Conservation (phyloP, 441 rosid genomes). For the Gossypium aridum region DNA sequence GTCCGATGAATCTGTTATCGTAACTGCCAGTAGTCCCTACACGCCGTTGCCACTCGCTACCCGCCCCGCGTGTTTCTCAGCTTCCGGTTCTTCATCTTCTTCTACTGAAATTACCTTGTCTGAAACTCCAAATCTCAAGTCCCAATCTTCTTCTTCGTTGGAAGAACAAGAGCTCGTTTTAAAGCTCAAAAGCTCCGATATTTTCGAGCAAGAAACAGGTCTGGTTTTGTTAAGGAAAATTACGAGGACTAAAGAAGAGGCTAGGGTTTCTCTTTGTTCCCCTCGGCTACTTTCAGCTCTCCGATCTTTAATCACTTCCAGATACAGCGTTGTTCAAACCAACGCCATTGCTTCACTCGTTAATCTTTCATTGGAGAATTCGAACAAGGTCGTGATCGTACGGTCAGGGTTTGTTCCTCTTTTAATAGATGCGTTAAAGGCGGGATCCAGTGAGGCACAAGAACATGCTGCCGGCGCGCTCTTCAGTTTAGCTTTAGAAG, state of each 20-base stretch:
- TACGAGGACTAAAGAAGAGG: conserved; percentile 39
- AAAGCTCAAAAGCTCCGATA: conserved; percentile 26
- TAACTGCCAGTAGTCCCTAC: conserved; percentile 32
- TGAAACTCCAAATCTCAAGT: conserved; percentile 30
- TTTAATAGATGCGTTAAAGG: conserved; percentile 40
- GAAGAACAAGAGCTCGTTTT: conserved; percentile 40
- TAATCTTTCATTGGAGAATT: conserved; percentile 50
- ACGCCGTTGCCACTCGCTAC: conserved; percentile 47
- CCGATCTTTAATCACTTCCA: conserved; percentile 35
- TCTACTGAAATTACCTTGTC: conserved; percentile 40
- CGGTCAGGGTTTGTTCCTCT: conserved; percentile 54
- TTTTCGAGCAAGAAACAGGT: conserved; percentile 44
- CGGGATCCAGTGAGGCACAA: conserved; percentile 45
- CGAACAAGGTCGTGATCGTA: conserved; percentile 45
- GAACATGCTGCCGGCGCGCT: conserved; percentile 59
- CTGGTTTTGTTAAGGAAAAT: conserved; percentile 30
- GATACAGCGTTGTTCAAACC: conserved; percentile 41
- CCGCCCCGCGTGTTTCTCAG: conserved; percentile 70
- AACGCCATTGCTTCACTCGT: conserved; percentile 58
- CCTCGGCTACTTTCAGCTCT: conserved; percentile 31
- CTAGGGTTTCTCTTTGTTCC: conserved; percentile 42
- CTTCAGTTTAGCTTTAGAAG: conserved; percentile 53
- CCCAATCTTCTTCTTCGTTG: conserved; percentile 19
- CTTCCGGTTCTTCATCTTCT: conserved; percentile 41
- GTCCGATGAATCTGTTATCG: conserved; percentile 71